Conservation (phyloP, 306 rosid species). For the Sophora flavescens region DNA sequence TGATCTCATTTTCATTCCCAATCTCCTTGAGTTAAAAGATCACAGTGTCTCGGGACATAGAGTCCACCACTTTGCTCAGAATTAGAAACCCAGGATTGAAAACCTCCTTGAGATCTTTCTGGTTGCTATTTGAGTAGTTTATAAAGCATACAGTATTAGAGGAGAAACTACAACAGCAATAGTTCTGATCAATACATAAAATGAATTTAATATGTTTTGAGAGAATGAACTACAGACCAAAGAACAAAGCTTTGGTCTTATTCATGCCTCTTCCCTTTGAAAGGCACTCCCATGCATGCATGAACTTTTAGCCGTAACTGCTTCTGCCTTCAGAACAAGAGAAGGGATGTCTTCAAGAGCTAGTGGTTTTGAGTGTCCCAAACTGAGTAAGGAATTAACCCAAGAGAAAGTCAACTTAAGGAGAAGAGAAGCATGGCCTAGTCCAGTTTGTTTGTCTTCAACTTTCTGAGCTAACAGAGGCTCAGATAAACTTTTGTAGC, state of each 20-base stretch:
- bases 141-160: constrained; percentile 71
- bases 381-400: constrained; percentile 64
- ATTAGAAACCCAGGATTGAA: constrained; percentile 59
- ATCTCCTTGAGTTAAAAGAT: constrained; percentile 68
- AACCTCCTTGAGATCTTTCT: constrained; percentile 49
- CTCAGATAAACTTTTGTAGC: constrained; percentile 50
- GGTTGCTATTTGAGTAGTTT: constrained; percentile 54
- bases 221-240: constrained; percentile 53
- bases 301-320: constrained; percentile 55
- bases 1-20: constrained; percentile 82
- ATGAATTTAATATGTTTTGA: constrained; percentile 55
- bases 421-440: constrained; percentile 48
- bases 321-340: constrained; percentile 73
- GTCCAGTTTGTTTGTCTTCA: constrained; percentile 43
- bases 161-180: constrained; percentile 65
- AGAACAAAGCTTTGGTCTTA: constrained; percentile 56
- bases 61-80: constrained; percentile 61
- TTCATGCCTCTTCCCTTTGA: constrained; percentile 46
- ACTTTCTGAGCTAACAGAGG: constrained; percentile 52
- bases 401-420: constrained; percentile 72
- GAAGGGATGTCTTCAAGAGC: constrained; percentile 69
- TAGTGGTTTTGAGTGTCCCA: constrained; percentile 67
- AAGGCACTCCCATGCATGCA: constrained; percentile 62
- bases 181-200: constrained; percentile 59
- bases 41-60: constrained; percentile 76